Evolutionary conservation across 2,329 filamentous ascomycete species (phyloP), one percentile per base, ranked within the genome.

Genomic region (Boeremia exigua): DNA sequence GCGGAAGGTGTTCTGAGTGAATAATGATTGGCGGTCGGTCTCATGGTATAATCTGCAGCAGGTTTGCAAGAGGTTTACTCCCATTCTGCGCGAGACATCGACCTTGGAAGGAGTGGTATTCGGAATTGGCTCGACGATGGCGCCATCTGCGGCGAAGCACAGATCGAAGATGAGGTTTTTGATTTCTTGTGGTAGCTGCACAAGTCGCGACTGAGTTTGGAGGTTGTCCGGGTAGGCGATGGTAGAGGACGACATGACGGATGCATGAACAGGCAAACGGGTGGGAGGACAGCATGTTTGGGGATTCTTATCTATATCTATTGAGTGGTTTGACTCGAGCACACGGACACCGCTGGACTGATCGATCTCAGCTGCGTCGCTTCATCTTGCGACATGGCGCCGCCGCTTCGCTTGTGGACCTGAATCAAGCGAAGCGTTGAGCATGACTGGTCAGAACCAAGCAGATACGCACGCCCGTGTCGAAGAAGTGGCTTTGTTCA

Each of bases 41-140:
- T 77, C 74, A 48, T 65, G 62, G 51, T 77, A 70, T 23, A 74
- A 53, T 29, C 68, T 59, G 30, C 71, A 71, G 53, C 75, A 78
- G 14, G 74, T 76, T 34, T 68, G 72, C 7, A 77, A 62, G 12
- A 78, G 60, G n/a, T 64, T 56, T 5, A 67, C 48, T 9, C 68
- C 64, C n/a, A 71, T 59, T 14, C 36, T 54, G 29, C 27, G 42
- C 9, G 17, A n/a, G 9, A 38, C 38, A 7, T 28, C 19, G 38
- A 14, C n/a, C 15, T 37, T 50, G 23, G 27, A 14, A 14, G 34
- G 33, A 11, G 14, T 23, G 12, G 3, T 19, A 40, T 33, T 34
- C n/a, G 60, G 54, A 19, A 56, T 55, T 7, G 67, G 61, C 29
- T 75, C 66, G 34, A 65, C 49, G 42, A 75, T 67, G 12, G 69